Base-by-base conservation (phyloP, 2,329 filamentous ascomycete species). In the Thielaviopsis euricoi region DNA sequence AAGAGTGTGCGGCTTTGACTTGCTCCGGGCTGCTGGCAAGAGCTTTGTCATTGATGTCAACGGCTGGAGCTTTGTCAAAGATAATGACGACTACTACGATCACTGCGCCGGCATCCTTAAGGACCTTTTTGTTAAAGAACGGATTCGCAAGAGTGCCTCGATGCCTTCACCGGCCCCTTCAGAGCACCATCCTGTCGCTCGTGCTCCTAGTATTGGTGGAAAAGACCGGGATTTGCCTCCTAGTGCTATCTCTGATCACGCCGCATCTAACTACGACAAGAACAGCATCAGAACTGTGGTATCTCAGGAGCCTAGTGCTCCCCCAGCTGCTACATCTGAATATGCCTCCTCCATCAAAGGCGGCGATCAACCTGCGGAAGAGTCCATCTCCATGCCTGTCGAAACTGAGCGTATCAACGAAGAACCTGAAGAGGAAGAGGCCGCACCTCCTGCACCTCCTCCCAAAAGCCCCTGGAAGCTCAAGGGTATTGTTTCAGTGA, bases 1-100 rank as follows among this genome's bases (percentile, higher is more conserved):
- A 69, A 79, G 89, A 57, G 90, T 98, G 2, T 98, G 93, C 67
- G 93, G 93, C 0, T 98, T 98, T 66, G 93, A 98, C 68, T 77
- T 98, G 61, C 76, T 98, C 58, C 84, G 94, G 26, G 89, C 90
- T 13, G 84, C 82, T 54, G 88, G 89, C 17, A 88, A 88, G 69
- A 97, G 91, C 68, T 98, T 89, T 71, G 93, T 98, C 53, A 98
- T 98, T 64, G 93, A 98, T 66, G 93, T 98, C 64, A 98, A 98
- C 69, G 93, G 93, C 13, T 98, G 94, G 94, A 97, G 91, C 67
- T 98, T 98, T 66, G 93, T 98, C 69, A 98, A 98, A 69, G 94
- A 98, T 69, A 98, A 98, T 65, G 91, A 96, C 62, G 90, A 95
- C 61, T 98, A 98, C 70, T 98, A 98, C 68, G 87, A 97, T 66